A percentile compares a stretch with the other conserved stretches of the same genome.
phyloP scores from a whole-genome alignment of 352 stramenopile genomes.

The Globisporangium solare region DNA sequence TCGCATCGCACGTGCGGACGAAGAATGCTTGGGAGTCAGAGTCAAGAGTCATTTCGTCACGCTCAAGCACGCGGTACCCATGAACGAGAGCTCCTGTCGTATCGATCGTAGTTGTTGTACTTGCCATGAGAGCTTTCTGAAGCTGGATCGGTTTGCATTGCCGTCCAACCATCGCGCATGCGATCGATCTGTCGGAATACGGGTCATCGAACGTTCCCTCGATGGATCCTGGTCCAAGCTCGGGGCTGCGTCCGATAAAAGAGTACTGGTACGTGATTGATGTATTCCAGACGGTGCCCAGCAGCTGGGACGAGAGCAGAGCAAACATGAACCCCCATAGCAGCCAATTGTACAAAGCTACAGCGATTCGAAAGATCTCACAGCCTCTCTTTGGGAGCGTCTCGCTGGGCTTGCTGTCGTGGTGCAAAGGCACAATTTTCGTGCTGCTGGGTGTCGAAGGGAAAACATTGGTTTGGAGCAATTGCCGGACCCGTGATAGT shows the following conservation, averaged over 20 bases:
- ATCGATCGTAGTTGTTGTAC: conserved; percentile 10
- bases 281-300: conserved; percentile 15
- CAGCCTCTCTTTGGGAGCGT: too few species aligned
- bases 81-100: conserved; percentile 6
- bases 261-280: conserved; percentile 1
- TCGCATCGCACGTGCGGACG: conserved; percentile 14
- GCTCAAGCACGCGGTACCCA: conserved; percentile 13
- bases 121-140: background rate
- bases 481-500: too few species aligned
- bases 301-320: conserved; percentile 12
- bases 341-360: conserved; percentile 13
- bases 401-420: too few species aligned
- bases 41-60: conserved; percentile 5
- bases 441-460: too few species aligned
- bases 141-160: conserved; percentile 17
- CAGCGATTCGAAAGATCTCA: too few species aligned
- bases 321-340: conserved; percentile 13
- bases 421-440: too few species aligned
- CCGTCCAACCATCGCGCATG: conserved; percentile 8
- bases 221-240: conserved; percentile 1
- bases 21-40: background rate
- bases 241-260: background rate
- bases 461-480: too few species aligned
- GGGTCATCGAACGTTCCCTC: conserved; percentile 6
- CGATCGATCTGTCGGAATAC: conserved; percentile 10